Base-by-base conservation (phyloP, 2,329 filamentous ascomycete genomes). In the Grosmannia serpens region DNA sequence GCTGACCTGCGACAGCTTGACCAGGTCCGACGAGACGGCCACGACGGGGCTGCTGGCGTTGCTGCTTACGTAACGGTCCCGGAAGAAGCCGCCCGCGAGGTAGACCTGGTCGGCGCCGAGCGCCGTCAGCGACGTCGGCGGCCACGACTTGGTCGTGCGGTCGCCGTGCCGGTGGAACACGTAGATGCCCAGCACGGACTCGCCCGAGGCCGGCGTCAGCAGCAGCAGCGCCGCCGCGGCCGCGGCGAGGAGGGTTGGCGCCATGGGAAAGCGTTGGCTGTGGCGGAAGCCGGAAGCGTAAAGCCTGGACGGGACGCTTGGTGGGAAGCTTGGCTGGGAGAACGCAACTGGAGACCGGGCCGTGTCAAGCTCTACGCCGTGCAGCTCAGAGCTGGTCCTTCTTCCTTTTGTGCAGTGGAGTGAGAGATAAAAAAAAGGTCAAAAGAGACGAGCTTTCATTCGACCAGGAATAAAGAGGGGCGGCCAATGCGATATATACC, bases 111-210 rank as follows among this genome's bases (percentile, higher is more conserved):
- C 74, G 68, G 91, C 90, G 35, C 91, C 91, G 56, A 96, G 79
- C 60, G 86, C 79, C 15, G 91, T 96, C 69, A 96, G 74, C 64
- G 80, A 79, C 31, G 88, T 83, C 15, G 87, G 87, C 52, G 84
- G 77, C 62, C 83, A 83, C 22, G 82, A 77, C 75, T 95, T 96
- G 62, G 89, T 75, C 0, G 90, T 92, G 58, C 91, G 84, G 71
- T 96, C 91, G 59, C 91, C 91, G 74, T 96, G 91, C 52, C 91
- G 87, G 65, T 89, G 84, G 77, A 95, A 95, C 72, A 96, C 84
- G 71, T 91, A 94, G 52, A 86, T 84, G 56, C 90, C 91, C 20
- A 95, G 78, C 31, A 94, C 77, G 0, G 85, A 88, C 74, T 95
- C 88, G 24, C 61, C 60, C 9, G 55, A 56, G 8, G 52, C 61